phyloP scores from a whole-genome alignment of 352 stramenopile species.

The Phytophthora parvispora region DNA sequence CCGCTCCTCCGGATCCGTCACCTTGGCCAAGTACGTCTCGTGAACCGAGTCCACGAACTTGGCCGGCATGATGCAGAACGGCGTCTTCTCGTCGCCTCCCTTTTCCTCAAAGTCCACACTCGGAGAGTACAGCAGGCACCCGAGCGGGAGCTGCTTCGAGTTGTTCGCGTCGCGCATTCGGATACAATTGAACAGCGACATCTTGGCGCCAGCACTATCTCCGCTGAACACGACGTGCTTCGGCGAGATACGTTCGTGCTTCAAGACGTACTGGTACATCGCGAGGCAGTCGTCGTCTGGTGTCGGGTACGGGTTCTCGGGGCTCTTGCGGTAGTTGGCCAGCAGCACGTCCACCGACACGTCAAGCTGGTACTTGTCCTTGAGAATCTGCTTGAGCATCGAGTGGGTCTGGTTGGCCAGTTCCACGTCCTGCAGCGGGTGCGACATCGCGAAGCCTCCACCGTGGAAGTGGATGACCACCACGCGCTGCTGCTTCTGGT shows the following conservation, averaged over 20 bases:
- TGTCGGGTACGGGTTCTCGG: constrained; percentile 30
- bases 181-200: constrained; percentile 31
- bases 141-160: constrained; percentile 14
- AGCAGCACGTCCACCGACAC: constrained; percentile 29
- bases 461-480: constrained; percentile 35
- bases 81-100: constrained; percentile 29
- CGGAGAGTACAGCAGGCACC: constrained; percentile 28
- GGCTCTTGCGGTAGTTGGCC: constrained; percentile 31
- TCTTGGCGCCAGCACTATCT: constrained; percentile 28
- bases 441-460: constrained; percentile 34
- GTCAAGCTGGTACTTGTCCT: constrained; percentile 24
- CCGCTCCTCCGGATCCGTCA: constrained; percentile 20
- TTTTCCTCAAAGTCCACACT: constrained; percentile 35
- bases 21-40: constrained; percentile 30
- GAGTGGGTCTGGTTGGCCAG: constrained; percentile 33
- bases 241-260: constrained; percentile 17
- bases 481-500: constrained; percentile 24
- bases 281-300: constrained; percentile 29
- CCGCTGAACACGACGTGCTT: constrained; percentile 28
- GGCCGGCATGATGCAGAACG: constrained; percentile 29
- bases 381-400: constrained; percentile 36
- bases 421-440: constrained; percentile 33
- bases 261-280: constrained; percentile 27
- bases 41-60: constrained; percentile 30
- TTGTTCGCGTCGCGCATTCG: constrained; percentile 21